Base-by-base conservation (phyloP, 1,284 basidiomycete genomes). In the Ganoderma resinaceum region DNA sequence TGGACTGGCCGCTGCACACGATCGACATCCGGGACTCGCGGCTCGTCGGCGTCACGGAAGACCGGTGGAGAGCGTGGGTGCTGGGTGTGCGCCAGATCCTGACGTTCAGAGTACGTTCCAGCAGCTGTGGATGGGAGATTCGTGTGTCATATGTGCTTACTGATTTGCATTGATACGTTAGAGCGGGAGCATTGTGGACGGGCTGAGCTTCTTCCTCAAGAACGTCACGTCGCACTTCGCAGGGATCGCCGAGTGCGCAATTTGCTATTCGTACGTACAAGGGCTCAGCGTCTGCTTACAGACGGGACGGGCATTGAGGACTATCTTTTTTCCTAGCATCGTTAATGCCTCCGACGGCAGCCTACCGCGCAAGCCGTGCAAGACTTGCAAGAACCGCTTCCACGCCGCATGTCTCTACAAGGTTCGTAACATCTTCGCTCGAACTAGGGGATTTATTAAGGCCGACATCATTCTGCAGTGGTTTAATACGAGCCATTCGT, bases 331-430 rank as follows among this genome's bases (percentile, higher is more conserved):
- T 26, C 12, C n/a, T 80, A 97, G 95, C 14, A 96, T 99, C 76
- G 97, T 99, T 77, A 95, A 92, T 71, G 91, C 96, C 35, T 93
- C 91, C 78, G 98, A 99, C 77, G 90, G 94, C 7, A 92, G 88
- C 66, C 83, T 99, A 42, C 97, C 98, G 0, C 91, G 90, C 72
- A 98, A 97, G 77, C 92, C 95, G 0, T 99, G 98, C 83, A 91
- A 90, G 79, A 99, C 94, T 2, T 98, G 97, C 83, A 96, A 95
- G 81, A 98, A 99, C 81, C 86, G 91, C 60, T 99, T 99, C 88
- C 98, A 99, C 79, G 91, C 95, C 0, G 90, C 88, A 38, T 98
- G 97, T 82, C 81, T 98, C 70, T 98, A 92, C 84, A 97, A 97
- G 86, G 93, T 90, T 58, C 61, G 84, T 73, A 5, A 31, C 58